Evolutionary conservation across 228 moss, liverwort and hornwort genomes (phyloP).

Genomic region (Sphagnum magellanicum): DNA sequence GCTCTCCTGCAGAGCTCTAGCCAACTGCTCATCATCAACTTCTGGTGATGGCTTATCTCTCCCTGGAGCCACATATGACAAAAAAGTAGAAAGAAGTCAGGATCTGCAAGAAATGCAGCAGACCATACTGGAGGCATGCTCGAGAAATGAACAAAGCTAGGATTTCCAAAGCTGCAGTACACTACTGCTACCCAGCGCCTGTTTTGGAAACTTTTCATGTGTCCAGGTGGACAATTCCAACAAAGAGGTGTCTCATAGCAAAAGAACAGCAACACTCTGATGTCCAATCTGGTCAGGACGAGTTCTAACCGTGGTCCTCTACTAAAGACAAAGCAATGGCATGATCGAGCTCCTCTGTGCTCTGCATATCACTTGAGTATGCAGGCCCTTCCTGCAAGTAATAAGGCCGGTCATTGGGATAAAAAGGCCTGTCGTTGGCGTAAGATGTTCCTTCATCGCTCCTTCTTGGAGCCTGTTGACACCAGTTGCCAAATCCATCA

Average conservation of each 20-base stretch:
- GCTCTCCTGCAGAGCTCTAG: constrained; percentile 61
- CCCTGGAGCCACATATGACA: not conserved
- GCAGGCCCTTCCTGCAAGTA: constrained; percentile 11
- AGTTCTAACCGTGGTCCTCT: constrained; percentile 29
- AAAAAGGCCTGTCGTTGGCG: constrained; percentile 20
- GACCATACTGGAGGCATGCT: no score
- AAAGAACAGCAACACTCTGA: no score
- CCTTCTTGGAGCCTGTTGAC: constrained; percentile 21
- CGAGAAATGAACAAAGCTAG: no score
- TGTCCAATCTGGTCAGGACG: no score
- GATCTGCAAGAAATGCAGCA: no score
- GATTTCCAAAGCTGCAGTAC: no score
- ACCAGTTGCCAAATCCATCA: not conserved
- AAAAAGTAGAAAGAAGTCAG: not conserved
- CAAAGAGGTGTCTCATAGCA: not conserved
- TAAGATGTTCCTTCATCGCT: constrained; percentile 35
- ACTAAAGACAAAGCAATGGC: constrained; percentile 26
- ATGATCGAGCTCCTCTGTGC: constrained; percentile 32
- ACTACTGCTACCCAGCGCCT: not conserved
- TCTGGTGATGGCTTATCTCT: not conserved
- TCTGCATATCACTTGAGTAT: constrained; percentile 3
- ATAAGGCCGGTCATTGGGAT: constrained; percentile 22
- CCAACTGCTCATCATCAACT: constrained; percentile 55
- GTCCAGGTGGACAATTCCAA: not conserved
- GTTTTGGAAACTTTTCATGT: not conserved